phyloP scores from a whole-genome alignment of 768 basidiomycete species.

The Auricularia sp. region DNA sequence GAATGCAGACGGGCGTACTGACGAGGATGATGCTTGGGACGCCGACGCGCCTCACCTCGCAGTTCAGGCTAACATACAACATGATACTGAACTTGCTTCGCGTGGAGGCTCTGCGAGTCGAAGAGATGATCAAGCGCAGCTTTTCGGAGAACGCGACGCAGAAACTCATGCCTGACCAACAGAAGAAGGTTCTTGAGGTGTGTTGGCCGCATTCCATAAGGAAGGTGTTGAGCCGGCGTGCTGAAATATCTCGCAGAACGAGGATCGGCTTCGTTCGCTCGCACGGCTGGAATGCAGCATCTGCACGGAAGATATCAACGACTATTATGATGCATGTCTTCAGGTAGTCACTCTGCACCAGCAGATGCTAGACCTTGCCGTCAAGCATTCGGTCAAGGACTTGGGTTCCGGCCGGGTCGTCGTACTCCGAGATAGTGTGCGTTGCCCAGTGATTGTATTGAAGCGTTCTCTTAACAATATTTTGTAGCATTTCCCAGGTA shows the following conservation, averaged over 20 bases:
- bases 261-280: conserved; percentile 53
- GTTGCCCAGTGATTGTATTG: conserved; percentile 16
- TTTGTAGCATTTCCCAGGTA: conserved; percentile 62
- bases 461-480: background rate
- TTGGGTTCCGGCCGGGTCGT: conserved; percentile 71
- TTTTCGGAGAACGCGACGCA: conserved; percentile 98
- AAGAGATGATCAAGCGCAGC: conserved; percentile 99
- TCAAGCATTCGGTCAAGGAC: conserved; percentile 53
- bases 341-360: conserved; percentile 56
- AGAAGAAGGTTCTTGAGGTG: conserved; percentile 78
- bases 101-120: conserved; percentile 90
- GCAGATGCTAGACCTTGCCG: conserved; percentile 49
- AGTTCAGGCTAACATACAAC: conserved; percentile 96
- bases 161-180: conserved; percentile 83
- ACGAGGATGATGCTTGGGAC: conserved; percentile 89
- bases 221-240: background rate
- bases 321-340: conserved; percentile 62
- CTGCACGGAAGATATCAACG: conserved; percentile 64
- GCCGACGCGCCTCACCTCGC: conserved; percentile 86
- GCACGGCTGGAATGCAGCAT: conserved; percentile 57
- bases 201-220: conserved; percentile 13
- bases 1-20: conserved; percentile 55
- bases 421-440: conserved; percentile 70
- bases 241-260: conserved; percentile 40
- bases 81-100: conserved; percentile 97